These are phyloP conservation scores for Melampsora occidentalis DNA, from an alignment of 1,284 basidiomycete species.

Conservation along the genomic window DNA sequence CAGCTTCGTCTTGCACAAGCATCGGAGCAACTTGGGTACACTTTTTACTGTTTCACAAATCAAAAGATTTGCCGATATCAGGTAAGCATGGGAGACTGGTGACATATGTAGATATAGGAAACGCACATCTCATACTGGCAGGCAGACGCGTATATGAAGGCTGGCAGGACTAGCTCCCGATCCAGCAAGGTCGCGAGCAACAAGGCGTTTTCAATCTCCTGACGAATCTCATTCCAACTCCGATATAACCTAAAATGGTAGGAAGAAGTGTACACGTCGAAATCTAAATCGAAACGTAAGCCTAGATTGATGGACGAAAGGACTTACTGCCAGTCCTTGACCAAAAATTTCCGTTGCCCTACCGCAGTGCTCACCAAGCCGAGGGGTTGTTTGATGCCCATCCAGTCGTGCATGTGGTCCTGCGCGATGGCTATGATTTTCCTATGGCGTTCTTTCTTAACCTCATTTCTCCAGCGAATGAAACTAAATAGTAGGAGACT, in stretches of 20 bases:
- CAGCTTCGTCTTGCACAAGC: constrained; percentile 7
- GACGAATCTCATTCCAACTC: constrained; percentile 7
- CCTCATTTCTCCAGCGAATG: constrained; percentile 1
- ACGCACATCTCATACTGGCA: constrained; percentile 7
- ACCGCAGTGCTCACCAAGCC: not conserved
- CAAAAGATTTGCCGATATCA: not conserved
- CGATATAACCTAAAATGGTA: not conserved
- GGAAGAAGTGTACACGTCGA: not conserved
- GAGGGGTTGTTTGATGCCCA: not conserved
- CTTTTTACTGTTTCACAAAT: not conserved
- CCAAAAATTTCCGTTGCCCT: not conserved
- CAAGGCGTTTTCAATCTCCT: not conserved
- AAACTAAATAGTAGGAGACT: not conserved
- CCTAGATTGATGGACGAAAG: not conserved
- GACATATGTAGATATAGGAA: not conserved
- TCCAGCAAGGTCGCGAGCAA: not conserved
- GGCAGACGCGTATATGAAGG: constrained; percentile 5
- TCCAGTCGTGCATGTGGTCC: not conserved
- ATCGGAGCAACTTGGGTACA: constrained; percentile 1
- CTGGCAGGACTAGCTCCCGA: constrained; percentile 2
- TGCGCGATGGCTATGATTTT: not conserved
- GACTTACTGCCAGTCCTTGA: constrained; percentile 6
- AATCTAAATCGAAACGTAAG: not conserved
- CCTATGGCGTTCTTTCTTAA: not conserved
- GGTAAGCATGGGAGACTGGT: no score